Evolutionary conservation across 192 early-diverging fungal species (phyloP), one percentile per base, ranked within the genome.

Genomic region (Coemansia sp.): DNA sequence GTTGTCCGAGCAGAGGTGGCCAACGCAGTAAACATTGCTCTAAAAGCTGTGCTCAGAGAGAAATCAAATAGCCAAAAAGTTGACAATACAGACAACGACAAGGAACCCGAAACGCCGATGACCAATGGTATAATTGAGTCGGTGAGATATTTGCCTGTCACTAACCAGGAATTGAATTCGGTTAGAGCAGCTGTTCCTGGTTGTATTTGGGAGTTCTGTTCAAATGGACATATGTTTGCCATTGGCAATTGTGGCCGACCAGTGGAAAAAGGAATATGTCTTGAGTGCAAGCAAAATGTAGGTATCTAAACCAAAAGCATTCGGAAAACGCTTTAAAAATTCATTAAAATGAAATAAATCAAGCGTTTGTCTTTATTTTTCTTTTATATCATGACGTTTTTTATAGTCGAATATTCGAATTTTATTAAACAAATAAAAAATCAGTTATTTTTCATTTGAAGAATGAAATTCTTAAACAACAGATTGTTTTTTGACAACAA

Each of bases 201-300:
- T 0, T 68, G 68, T 7, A 61, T 20, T 17, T 75, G 77, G 77
- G 38, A n/a, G 17, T 10, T 12, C 2, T 80, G 77, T 45, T 25
- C 17, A n/a, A 38, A 60, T 1, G 64, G 64, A 12, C 77, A 80
- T 22, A 10, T 56, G 12, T 80, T 71, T 31, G 77, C 77, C 10
- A 72, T 80, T 32, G 72, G 72, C 56, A 72, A 75, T 12, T 80
- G 77, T 32, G 77, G 77, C 17, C 67, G 14, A 0, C 42, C 77
- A 2, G 60, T 34, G 5, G 59, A 28, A 5, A 54, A 8, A 3
- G 63, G 67, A n/a, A 17, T n/a, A 1, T 77, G 76, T 36, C 36
- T 77, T 16, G 76, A 72, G 45, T 80, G 69, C 69, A 71, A 64
- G 52, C 34, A 25, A 30, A n/a, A 7, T 0, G 29, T 77, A n/a